Base-by-base conservation (phyloP, 306 rosid species). In the Citrullus amarus region DNA sequence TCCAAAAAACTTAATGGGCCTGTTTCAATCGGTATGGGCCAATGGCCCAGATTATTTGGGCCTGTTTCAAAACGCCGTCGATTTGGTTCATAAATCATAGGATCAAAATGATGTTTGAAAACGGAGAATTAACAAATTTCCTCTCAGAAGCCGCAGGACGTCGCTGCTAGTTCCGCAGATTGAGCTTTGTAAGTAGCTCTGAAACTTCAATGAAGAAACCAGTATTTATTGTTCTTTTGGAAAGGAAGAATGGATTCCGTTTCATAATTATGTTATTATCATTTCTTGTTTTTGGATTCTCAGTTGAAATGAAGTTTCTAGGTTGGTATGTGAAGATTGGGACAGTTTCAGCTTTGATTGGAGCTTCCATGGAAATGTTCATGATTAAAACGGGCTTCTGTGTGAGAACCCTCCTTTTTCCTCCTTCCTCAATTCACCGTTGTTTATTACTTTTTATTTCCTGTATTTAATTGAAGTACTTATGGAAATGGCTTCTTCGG, bases 341-440 rank as follows among this genome's bases (percentile, higher is more conserved):
- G 44, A 76, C 80, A 53, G 97, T 79, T 9, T 91, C 96, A 1
- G 93, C 93, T 82, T 78, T 92, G 75, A 76, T 94, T 79, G 95
- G 97, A 84, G 96, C 88, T 81, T 94, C 97, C 82, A 90, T 93
- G 98, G 97, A 93, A 80, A 18, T 92, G 50, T 92, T 93, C 89
- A 92, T 91, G 98, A 87, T 93, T 80, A 87, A 92, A 80, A 87
- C 97, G 65, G 94, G 94, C 85, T 93, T 93, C 91, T 93, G 98
- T 93, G 85, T 83, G 96, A 86, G 85, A 89, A 86, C 81, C 73
- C 78, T 86, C 92, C 93, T 79, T 89, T 13, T 41, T 41, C 79
- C 79, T 66, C 74, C 8, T 60, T 78, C 76, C 79, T 75, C 9
- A 65, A 5, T 41, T 34, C 77, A 69, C 54, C 77, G 38, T 44